Percentiles rank a stretch among this genome's conserved stretches.
Conservation (phyloP, 352 stramenopile genomes). For the Phytophthora vignae region DNA sequence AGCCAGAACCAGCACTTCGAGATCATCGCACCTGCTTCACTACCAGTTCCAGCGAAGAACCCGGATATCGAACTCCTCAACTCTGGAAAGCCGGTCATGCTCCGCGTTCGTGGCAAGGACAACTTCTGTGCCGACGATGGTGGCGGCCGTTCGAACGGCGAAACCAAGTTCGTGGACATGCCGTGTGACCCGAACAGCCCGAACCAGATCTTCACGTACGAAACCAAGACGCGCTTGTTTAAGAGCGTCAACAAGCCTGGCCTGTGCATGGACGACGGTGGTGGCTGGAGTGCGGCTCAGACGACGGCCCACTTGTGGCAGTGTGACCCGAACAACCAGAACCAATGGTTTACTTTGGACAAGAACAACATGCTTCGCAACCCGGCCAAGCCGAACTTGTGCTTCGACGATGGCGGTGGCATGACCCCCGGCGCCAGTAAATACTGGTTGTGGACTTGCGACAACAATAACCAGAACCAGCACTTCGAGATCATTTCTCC, state of each 20-base stretch:
- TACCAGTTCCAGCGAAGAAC: not conserved
- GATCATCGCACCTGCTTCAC: constrained; percentile 17
- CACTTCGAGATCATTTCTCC: constrained; percentile 22
- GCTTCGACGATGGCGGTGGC: not conserved
- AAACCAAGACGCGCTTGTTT: constrained; percentile 29
- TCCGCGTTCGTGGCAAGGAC: constrained; percentile 32
- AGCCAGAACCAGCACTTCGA: constrained; percentile 37
- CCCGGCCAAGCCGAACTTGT: not conserved
- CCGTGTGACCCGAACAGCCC: constrained; percentile 25
- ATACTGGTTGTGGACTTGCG: constrained; percentile 15
- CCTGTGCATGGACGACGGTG: constrained; percentile 41
- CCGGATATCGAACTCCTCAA: not conserved
- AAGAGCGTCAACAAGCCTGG: constrained; percentile 28
- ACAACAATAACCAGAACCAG: constrained; percentile 22
- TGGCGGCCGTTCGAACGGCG: constrained; percentile 13
- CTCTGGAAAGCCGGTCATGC: constrained; percentile 19
- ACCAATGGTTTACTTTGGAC: constrained; percentile 39
- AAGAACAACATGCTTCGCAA: not conserved
- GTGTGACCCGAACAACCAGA: constrained; percentile 30
- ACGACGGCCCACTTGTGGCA: not conserved
- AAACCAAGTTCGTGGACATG: constrained; percentile 11
- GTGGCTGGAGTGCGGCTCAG: constrained; percentile 2
- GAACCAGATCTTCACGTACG: constrained; percentile 43
- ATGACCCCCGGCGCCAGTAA: not conserved
- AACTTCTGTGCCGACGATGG: constrained; percentile 48